These are phyloP conservation scores for Lachancea kluyveri DNA, from an alignment of 805 yeast genomes.

Conservation along the genomic window DNA sequence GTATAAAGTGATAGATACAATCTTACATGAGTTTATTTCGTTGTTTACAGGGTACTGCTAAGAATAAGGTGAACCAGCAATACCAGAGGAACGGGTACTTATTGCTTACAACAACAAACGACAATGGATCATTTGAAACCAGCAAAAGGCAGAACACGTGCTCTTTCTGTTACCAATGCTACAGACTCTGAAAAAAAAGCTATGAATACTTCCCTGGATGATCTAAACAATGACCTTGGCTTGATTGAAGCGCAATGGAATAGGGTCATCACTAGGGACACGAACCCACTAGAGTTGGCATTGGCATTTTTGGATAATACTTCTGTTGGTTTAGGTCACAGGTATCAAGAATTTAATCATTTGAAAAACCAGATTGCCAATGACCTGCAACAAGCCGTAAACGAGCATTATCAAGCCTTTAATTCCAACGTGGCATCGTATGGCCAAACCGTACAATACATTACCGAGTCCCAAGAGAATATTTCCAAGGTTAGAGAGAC, in stretches of 20 bases:
- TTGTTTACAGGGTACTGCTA: neutral
- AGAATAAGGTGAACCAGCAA: neutral
- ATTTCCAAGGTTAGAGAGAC: conserved; percentile 43
- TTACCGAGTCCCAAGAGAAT: conserved; percentile 59
- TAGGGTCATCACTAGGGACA: conserved; percentile 43
- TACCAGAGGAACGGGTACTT: conserved; percentile 6
- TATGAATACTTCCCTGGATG: conserved; percentile 26
- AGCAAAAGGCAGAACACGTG: conserved; percentile 20
- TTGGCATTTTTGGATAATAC: conserved; percentile 77
- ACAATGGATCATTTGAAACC: conserved; percentile 19
- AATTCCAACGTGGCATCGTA: conserved; percentile 83
- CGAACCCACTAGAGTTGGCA: conserved; percentile 83
- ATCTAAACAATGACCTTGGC: conserved; percentile 22
- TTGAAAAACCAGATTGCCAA: conserved; percentile 50
- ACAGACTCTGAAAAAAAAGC: conserved; percentile 24
- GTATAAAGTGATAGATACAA: too few species aligned
- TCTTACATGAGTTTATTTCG: too few species aligned
- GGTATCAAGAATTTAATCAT: conserved; percentile 57
- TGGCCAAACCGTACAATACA: conserved; percentile 56
- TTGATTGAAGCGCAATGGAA: conserved; percentile 42
- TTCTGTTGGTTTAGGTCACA: conserved; percentile 84
- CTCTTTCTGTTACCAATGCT: conserved; percentile 25
- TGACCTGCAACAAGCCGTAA: conserved; percentile 64
- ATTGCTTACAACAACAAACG: too few species aligned
- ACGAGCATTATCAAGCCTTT: conserved; percentile 76